Evolutionary conservation across 352 stramenopile species (phyloP).

Genomic region (Globisporangium radiosum): DNA sequence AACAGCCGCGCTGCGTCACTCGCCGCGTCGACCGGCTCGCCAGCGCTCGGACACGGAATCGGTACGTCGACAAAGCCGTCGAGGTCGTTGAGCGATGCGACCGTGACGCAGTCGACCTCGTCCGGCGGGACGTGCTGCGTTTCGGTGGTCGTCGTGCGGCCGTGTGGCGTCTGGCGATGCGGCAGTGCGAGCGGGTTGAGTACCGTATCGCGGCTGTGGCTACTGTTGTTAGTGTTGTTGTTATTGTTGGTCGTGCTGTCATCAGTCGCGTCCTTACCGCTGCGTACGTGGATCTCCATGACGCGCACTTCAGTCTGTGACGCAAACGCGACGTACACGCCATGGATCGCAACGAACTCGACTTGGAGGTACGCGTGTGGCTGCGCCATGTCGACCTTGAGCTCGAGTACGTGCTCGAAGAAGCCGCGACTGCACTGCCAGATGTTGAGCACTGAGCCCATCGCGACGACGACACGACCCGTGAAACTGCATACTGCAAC

Average conservation of each 20-base stretch:
- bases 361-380: constrained; percentile 63
- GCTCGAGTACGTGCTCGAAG: constrained; percentile 87
- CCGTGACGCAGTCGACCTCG: constrained; percentile 32
- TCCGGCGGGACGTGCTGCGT: constrained; percentile 27
- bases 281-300: constrained; percentile 75
- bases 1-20: constrained; percentile 47
- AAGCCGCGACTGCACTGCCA: constrained; percentile 83
- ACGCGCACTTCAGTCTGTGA: constrained; percentile 74
- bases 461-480: constrained; percentile 67
- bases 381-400: constrained; percentile 75
- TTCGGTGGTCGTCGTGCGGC: background rate
- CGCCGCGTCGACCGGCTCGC: constrained; percentile 29
- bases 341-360: constrained; percentile 77
- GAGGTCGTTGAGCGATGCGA: constrained; percentile 30
- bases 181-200: constrained; percentile 3
- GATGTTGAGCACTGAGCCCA: constrained; percentile 72
- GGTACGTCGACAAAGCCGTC: constrained; percentile 48
- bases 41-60: constrained; percentile 50
- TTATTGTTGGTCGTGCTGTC: too few species aligned
- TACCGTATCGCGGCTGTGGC: background rate
- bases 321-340: constrained; percentile 65
- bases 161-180: background rate
- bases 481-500: constrained; percentile 82
- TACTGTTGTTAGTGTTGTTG: background rate
- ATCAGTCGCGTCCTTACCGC: constrained; percentile 22